Evolutionary conservation across 306 rosid genomes (phyloP).

Genomic region (Trifolium dubium): DNA sequence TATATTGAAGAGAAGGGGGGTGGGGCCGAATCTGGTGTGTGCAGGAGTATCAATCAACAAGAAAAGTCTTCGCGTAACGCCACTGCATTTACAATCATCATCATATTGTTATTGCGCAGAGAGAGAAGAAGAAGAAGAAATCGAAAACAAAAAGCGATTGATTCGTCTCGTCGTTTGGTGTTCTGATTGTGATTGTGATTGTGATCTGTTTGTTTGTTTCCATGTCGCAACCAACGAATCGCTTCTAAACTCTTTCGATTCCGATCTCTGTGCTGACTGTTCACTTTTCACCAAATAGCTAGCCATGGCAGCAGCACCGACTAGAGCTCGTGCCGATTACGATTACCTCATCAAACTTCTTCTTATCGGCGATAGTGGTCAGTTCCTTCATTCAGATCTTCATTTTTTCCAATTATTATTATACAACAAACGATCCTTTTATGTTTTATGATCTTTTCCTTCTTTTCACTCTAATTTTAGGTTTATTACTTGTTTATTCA

Average conservation of each 20-base stretch:
- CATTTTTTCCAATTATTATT: not conserved
- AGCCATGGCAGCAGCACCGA: constrained; percentile 74
- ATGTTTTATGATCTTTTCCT: not conserved
- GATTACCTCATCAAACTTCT: constrained; percentile 90
- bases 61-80: constrained; percentile 33
- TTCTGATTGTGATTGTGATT: constrained; percentile 36
- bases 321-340: constrained; percentile 89
- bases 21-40: constrained; percentile 38
- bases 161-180: constrained; percentile 37
- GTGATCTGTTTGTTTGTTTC: constrained; percentile 12
- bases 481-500: not conserved
- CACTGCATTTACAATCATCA: constrained; percentile 10
- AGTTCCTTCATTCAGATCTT: constrained; percentile 32
- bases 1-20: not conserved
- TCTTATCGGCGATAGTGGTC: constrained; percentile 90
- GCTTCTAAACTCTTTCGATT: constrained; percentile 28
- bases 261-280: constrained; percentile 38
- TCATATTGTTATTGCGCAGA: not conserved
- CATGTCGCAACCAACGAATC: constrained; percentile 53
- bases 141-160: constrained; percentile 33
- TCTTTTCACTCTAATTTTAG: not conserved
- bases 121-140: constrained; percentile 26
- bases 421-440: not conserved
- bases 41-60: constrained; percentile 1
- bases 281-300: not conserved